Evolutionary conservation across 345 rosid genomes (phyloP).

Genomic region (Boechera stricta): DNA sequence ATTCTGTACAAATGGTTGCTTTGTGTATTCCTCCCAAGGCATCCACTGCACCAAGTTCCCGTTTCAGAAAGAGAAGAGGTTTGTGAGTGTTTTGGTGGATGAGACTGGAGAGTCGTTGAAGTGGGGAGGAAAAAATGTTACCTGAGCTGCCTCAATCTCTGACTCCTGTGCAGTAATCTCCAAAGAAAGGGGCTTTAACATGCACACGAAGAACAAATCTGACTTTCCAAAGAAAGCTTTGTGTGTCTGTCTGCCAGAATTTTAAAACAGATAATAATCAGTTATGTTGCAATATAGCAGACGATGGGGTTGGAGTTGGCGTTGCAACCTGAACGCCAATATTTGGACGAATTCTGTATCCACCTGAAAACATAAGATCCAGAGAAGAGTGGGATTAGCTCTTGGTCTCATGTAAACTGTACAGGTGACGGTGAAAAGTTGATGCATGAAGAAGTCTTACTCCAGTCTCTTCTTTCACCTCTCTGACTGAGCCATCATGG

Average conservation of each 20-base stretch:
- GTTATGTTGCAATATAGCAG: conserved; percentile 18
- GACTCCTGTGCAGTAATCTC: conserved; percentile 70
- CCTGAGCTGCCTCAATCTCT: conserved; percentile 84
- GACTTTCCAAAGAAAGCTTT: conserved; percentile 72
- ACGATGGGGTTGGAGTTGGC: conserved; percentile 16
- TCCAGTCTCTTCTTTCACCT: conserved; percentile 93
- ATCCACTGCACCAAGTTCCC: conserved; percentile 64
- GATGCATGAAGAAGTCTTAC: conserved; percentile 51
- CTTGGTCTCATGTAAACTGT: conserved; percentile 11
- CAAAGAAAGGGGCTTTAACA: conserved; percentile 70
- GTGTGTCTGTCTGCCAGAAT: conserved; percentile 74
- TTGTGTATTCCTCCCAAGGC: conserved; percentile 57
- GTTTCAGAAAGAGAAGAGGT: conserved; percentile 27
- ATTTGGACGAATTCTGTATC: conserved; percentile 77
- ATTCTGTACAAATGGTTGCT: conserved; percentile 46
- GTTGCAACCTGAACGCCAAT: conserved; percentile 73
- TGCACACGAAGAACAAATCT: conserved; percentile 80
- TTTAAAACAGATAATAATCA: conserved; percentile 17
- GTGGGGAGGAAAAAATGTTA: conserved; percentile 14
- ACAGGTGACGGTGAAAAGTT: not conserved
- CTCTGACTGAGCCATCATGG: conserved; percentile 76
- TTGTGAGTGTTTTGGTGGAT: conserved; percentile 4
- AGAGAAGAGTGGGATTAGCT: conserved; percentile 20
- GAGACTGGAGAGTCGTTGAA: conserved; percentile 15
- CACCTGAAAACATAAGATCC: conserved; percentile 52